Evolutionary conservation across 257 asterid genomes (phyloP), one percentile per base, ranked within the genome.

Genomic region (Penstemon eatonii): DNA sequence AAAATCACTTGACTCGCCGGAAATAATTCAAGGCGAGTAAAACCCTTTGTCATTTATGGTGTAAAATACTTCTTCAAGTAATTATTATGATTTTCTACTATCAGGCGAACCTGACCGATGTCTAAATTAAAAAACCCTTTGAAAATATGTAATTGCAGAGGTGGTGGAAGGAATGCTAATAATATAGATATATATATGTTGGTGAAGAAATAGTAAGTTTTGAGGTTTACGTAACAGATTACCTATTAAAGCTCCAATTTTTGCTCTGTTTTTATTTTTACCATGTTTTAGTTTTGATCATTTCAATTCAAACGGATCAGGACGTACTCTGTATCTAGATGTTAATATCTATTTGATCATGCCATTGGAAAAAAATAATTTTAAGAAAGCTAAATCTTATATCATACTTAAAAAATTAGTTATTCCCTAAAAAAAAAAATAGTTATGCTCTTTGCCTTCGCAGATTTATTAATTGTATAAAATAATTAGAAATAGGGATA

Each of bases 31-130:
- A 74, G 43, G 40, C 84, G 84, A 56, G 74, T 15, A 63, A 80
- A 68, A 67, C 72, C 72, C 88, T 33, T 90, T 81, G 96, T 86
- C 97, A 90, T 90, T 90, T 90, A 90, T 78, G 88, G 83, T 55
- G 56, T 51, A 69, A 68, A 68, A 69, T n/a, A 19, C 3, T 10
- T 0, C 33, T 25, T 25, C 33, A 25, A 25, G 33, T 25, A 25
- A 25, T 25, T 25, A 25, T 25, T 25, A 2, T 1, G 33, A 25
- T 25, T 25, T 25, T 25, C 33, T 25, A 25, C 33, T 25, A 1
- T 25, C 33, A 25, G 33, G 33, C 33, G 33, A 25, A 25, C 33
- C 33, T 25, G 33, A 25, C 33, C 2, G 33, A 25, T 25, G 33
- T 25, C 33, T 25, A 25, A 25, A 25, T 25, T 25, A 25, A 25